Percentiles rank a stretch among this genome's conserved stretches.
These are phyloP conservation scores for Tylopilus felleus DNA, from an alignment of 768 basidiomycete genomes.

Conservation along the genomic window DNA sequence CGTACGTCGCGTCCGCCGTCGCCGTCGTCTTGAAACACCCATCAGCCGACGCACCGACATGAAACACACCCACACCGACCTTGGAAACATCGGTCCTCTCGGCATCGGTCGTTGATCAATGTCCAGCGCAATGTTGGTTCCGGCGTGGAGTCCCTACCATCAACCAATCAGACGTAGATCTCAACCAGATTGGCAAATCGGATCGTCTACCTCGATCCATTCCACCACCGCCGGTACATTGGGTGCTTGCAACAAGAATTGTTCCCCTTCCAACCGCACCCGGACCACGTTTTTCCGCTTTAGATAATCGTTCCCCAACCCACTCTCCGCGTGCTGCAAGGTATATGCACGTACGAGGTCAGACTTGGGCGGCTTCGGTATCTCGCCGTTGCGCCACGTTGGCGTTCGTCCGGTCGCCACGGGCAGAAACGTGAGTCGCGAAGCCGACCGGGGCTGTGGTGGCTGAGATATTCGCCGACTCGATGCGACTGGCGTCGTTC, in stretches of 20 bases:
- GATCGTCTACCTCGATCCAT: constrained; percentile 83
- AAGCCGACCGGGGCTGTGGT: constrained; percentile 15
- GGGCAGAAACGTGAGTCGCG: constrained; percentile 25
- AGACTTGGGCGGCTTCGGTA: constrained; percentile 42
- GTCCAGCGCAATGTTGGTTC: constrained; percentile 88
- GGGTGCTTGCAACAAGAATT: constrained; percentile 89
- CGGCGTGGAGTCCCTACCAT: constrained; percentile 81
- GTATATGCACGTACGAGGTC: constrained; percentile 72
- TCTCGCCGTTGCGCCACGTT: constrained; percentile 18
- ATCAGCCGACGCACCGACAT: neutral
- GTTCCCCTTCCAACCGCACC: constrained; percentile 89
- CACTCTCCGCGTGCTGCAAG: constrained; percentile 89
- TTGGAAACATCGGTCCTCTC: constrained; percentile 79
- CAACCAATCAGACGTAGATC: constrained; percentile 1
- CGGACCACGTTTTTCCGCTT: constrained; percentile 95
- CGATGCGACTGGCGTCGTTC: constrained; percentile 8
- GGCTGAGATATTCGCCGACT: constrained; percentile 13
- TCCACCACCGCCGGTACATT: constrained; percentile 83
- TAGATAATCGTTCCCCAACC: constrained; percentile 89
- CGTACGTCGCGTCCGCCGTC: constrained; percentile 25
- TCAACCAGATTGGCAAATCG: neutral
- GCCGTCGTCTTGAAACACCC: constrained; percentile 21
- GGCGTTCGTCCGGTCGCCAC: constrained; percentile 14
- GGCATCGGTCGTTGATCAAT: constrained; percentile 92
- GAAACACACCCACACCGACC: constrained; percentile 37